Percentiles rank a stretch among this genome's conserved stretches.
These are phyloP conservation scores for Smallanthus sonchifolius DNA, from an alignment of 129 eudicot species.

Conservation along the genomic window DNA sequence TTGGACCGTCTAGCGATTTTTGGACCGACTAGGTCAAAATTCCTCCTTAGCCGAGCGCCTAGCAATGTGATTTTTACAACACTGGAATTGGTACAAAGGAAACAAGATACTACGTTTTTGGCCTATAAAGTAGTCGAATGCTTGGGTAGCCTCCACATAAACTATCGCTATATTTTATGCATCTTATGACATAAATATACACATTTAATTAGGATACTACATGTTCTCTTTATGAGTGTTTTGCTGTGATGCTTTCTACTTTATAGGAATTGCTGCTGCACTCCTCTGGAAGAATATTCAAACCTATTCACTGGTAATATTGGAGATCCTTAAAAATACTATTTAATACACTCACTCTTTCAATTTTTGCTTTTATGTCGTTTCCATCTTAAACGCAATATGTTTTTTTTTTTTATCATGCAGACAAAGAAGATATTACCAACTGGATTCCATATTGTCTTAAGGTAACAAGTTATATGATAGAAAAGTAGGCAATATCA, in stretches of 20 bases:
- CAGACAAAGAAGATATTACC: conserved; percentile 81
- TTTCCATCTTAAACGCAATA: conserved; percentile 10
- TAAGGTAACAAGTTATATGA: conserved; percentile 46
- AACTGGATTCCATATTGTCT: conserved; percentile 40
- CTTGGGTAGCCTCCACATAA: background rate
- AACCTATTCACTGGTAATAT: conserved; percentile 64
- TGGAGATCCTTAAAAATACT: background rate
- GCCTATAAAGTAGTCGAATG: background rate
- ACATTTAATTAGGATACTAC: background rate
- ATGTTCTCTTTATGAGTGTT: background rate
- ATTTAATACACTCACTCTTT: background rate
- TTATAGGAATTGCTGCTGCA: conserved; percentile 62
- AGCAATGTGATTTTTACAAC: too few species aligned
- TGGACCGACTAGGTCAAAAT: too few species aligned
- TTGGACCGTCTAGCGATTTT: too few species aligned
- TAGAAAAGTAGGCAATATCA: background rate
- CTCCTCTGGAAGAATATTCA: conserved; percentile 69
- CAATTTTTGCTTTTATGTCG: background rate
- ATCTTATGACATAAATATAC: background rate
- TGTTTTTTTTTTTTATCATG: conserved; percentile 11
- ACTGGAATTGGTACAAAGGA: background rate
- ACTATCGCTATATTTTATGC: background rate
- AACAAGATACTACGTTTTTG: background rate
- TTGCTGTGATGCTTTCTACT: background rate
- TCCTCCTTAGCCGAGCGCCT: too few species aligned